Conservation (phyloP, 176 grass and related monocot species). For the Miscanthus lutarioriparius region DNA sequence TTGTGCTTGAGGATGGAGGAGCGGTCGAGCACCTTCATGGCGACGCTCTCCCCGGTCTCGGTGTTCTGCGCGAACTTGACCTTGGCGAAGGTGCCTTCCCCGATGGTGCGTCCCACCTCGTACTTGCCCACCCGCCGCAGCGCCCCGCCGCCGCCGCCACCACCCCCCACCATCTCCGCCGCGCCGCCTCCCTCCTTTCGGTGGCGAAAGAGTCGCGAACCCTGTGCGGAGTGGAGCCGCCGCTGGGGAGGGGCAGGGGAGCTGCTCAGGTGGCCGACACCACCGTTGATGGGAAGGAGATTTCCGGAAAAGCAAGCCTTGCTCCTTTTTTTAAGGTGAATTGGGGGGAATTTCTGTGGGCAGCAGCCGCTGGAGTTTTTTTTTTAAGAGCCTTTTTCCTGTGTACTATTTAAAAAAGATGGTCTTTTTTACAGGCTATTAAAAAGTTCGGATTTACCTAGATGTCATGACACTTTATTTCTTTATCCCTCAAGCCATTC, state of each 20-base stretch:
- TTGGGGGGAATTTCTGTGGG: conserved; percentile 10
- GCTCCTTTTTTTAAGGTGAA: conserved; percentile 6
- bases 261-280: conserved; percentile 13
- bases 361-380: not conserved
- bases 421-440: too few relatives aligned
- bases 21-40: conserved; percentile 99
- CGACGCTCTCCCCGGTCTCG: conserved; percentile 97
- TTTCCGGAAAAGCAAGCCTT: not conserved
- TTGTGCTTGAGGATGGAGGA: conserved; percentile 97
- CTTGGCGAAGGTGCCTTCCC: conserved; percentile 96
- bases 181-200: not conserved
- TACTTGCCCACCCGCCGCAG: conserved; percentile 92
- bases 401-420: too few relatives aligned
- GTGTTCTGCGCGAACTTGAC: conserved; percentile 99
- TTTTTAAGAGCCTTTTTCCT: too few relatives aligned
- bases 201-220: not conserved
- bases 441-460: too few relatives aligned
- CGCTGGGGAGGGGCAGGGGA: not conserved
- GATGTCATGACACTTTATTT: too few relatives aligned
- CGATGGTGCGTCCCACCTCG: conserved; percentile 97
- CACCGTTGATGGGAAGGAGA: not conserved
- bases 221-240: not conserved
- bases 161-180: not conserved
- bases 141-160: conserved; percentile 28
- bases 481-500: too few relatives aligned